Percentiles rank a stretch among this genome's conserved stretches.
phyloP scores from a whole-genome alignment of 2,329 filamentous ascomycete genomes.

The Xylogone sp. region DNA sequence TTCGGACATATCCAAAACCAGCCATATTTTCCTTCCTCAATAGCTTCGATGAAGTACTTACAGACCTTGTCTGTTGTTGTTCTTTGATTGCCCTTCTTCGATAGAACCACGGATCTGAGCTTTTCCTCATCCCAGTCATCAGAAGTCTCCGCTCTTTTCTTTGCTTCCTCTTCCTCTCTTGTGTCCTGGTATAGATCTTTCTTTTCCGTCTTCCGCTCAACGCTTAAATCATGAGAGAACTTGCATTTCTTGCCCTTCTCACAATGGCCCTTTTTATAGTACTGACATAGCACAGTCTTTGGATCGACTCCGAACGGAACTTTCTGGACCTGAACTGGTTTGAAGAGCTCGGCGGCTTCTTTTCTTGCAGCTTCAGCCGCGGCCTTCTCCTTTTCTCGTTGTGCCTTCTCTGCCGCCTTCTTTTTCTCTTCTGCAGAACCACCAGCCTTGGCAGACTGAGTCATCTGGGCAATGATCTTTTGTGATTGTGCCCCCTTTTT shows the following conservation, averaged over 20 bases:
- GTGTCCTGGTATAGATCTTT: constrained; percentile 85
- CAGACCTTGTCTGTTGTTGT: constrained; percentile 98
- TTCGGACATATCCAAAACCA: constrained; percentile 99
- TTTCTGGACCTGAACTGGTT: constrained; percentile 93
- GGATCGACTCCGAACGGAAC: constrained; percentile 97
- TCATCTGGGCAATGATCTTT: constrained; percentile 83
- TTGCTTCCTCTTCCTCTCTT: constrained; percentile 67
- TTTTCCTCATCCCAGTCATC: constrained; percentile 98
- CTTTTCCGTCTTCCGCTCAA: constrained; percentile 92
- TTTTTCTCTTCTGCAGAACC: constrained; percentile 86
- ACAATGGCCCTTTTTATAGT: constrained; percentile 95
- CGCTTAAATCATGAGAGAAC: constrained; percentile 85
- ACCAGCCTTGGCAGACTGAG: constrained; percentile 66
- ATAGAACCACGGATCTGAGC: constrained; percentile 81
- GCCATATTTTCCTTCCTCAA: constrained; percentile 97
- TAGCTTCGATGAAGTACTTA: constrained; percentile 96
- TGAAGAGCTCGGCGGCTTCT: constrained; percentile 77
- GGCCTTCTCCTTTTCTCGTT: constrained; percentile 81
- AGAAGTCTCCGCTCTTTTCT: constrained; percentile 88
- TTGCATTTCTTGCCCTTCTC: constrained; percentile 99
- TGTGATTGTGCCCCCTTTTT: constrained; percentile 93
- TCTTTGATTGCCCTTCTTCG: constrained; percentile 95
- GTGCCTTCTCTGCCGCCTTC: constrained; percentile 64
- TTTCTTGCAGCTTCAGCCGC: constrained; percentile 81
- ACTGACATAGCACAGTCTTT: constrained; percentile 94